Evolutionary conservation across 768 basidiomycete genomes (phyloP).

Genomic region (Rickenella mellea): DNA sequence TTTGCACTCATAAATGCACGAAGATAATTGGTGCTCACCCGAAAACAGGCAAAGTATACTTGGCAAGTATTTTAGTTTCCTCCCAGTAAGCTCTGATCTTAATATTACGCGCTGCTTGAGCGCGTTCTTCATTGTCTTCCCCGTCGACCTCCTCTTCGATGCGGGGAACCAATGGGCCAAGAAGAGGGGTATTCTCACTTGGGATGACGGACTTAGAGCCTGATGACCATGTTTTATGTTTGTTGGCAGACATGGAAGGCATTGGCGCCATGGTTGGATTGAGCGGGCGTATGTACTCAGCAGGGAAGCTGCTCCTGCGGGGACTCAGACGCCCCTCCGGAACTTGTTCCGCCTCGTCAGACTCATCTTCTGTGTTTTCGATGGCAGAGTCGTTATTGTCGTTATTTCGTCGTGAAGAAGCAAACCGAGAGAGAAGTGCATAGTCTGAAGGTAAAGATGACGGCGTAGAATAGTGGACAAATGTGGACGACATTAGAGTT

Average conservation of each 20-base stretch:
- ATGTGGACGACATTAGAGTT: constrained; percentile 25
- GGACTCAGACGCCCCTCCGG: background rate
- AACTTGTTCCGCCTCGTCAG: constrained; percentile 7
- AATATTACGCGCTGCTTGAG: constrained; percentile 21
- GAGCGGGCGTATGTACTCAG: constrained; percentile 27
- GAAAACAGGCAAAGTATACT: constrained; percentile 65
- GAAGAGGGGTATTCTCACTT: constrained; percentile 48
- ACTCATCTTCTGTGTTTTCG: constrained; percentile 8
- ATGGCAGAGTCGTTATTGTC: constrained; percentile 8
- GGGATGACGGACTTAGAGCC: constrained; percentile 15
- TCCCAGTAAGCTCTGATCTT: constrained; percentile 29
- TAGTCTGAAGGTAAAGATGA: constrained; percentile 60
- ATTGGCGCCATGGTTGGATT: constrained; percentile 25
- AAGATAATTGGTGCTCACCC: too few relatives aligned
- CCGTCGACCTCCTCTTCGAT: constrained; percentile 41
- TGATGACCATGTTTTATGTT: background rate
- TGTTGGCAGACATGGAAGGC: constrained; percentile 12
- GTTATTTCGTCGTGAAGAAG: constrained; percentile 16
- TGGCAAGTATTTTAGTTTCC: constrained; percentile 47
- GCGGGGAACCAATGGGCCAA: constrained; percentile 45
- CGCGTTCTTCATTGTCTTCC: constrained; percentile 18
- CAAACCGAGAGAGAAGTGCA: constrained; percentile 47
- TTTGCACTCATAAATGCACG: too few relatives aligned
- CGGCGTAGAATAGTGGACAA: constrained; percentile 39
- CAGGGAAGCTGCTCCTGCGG: constrained; percentile 21